phyloP scores from a whole-genome alignment of 768 basidiomycete species.

The Paxillus rubicundulus region DNA sequence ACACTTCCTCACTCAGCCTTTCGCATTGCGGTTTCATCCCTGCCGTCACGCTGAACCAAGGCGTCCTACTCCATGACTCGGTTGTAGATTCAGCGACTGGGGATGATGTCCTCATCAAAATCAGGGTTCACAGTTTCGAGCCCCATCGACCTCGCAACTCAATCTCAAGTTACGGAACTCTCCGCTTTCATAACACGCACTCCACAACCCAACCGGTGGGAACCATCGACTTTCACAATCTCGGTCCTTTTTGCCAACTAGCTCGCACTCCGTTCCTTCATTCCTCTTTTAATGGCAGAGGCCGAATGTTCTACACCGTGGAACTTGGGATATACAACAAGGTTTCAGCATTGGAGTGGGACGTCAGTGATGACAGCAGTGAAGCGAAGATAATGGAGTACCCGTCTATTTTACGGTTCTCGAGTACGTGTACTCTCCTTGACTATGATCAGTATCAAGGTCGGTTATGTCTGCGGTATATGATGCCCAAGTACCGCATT shows the following conservation, averaged over 20 bases:
- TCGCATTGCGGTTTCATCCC: slow-evolving; percentile 13
- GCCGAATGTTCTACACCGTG: slow-evolving; percentile 8
- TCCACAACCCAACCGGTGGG: background rate
- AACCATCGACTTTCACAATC: slow-evolving; percentile 6
- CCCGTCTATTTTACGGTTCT: background rate
- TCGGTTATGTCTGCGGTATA: slow-evolving; percentile 9
- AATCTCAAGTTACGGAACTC: slow-evolving; percentile 2
- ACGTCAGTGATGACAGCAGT: background rate
- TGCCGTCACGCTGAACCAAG: background rate
- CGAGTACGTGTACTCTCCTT: background rate
- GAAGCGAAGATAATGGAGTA: slow-evolving; percentile 3
- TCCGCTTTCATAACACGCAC: background rate
- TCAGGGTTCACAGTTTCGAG: slow-evolving; percentile 2
- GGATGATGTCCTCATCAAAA: slow-evolving; percentile 12
- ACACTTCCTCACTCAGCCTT: background rate
- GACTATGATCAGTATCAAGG: slow-evolving; percentile 25
- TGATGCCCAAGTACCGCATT: background rate
- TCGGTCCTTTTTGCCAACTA: background rate
- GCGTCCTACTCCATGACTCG: slow-evolving; percentile 15
- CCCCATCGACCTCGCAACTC: background rate
- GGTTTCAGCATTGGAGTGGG: slow-evolving; percentile 12
- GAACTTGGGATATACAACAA: background rate
- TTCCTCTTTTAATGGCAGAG: slow-evolving; percentile 14
- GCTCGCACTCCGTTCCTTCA: background rate
- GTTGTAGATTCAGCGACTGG: slow-evolving; percentile 2